These are phyloP conservation scores for Phylloboletellus chloephorus DNA, from an alignment of 1,284 basidiomycete species.

Conservation along the genomic window DNA sequence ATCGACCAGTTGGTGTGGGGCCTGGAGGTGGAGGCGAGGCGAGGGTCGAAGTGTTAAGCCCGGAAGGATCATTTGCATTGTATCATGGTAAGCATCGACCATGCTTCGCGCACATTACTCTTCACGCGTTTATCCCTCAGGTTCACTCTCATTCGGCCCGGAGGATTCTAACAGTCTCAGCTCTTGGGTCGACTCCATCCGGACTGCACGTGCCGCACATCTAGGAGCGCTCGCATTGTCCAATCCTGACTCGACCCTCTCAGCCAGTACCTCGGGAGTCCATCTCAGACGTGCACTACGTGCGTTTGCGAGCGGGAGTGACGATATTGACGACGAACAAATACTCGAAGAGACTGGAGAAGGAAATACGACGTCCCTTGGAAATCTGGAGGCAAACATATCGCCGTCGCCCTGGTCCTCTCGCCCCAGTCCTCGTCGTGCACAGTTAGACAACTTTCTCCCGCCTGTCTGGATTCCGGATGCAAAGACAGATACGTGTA, in stretches of 20 bases:
- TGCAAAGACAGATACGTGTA: slow-evolving; percentile 72
- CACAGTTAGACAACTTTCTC: slow-evolving; percentile 72
- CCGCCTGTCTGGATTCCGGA: slow-evolving; percentile 94
- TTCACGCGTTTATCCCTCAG: slow-evolving; percentile 4
- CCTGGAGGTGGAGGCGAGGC: slow-evolving; percentile 33
- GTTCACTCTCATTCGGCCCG: background rate
- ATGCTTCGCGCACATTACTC: background rate
- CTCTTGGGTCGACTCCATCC: slow-evolving; percentile 62
- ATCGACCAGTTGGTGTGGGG: slow-evolving; percentile 31
- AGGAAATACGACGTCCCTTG: slow-evolving; percentile 15
- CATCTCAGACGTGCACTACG: slow-evolving; percentile 68
- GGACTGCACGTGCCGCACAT: slow-evolving; percentile 67
- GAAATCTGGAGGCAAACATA: slow-evolving; percentile 20
- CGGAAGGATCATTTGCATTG: slow-evolving; percentile 71
- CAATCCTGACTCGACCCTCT: slow-evolving; percentile 73
- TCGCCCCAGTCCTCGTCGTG: slow-evolving; percentile 20
- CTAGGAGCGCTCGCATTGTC: slow-evolving; percentile 62
- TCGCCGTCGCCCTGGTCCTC: background rate
- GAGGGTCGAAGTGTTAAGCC: slow-evolving; percentile 69
- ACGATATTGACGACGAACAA: slow-evolving; percentile 11
- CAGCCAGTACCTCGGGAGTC: slow-evolving; percentile 66
- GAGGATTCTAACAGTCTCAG: slow-evolving; percentile 14
- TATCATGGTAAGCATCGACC: slow-evolving; percentile 48
- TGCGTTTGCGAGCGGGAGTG: slow-evolving; percentile 45
- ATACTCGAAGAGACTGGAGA: slow-evolving; percentile 19